Base-by-base conservation (phyloP, 2,329 filamentous ascomycete species). In the Neonectria magnoliae region DNA sequence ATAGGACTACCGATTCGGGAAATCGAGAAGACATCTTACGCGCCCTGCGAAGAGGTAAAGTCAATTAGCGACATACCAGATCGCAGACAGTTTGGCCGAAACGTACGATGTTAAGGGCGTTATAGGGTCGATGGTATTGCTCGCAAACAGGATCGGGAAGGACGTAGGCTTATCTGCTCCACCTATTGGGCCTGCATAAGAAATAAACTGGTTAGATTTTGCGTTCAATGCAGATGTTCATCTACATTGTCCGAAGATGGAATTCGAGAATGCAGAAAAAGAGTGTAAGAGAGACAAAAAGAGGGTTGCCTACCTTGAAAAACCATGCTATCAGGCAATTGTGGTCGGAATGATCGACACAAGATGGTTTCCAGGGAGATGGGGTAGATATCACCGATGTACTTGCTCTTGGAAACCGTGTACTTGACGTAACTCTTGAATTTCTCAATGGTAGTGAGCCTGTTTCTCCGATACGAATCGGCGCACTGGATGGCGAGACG, bases 51-150 rank as follows among this genome's bases (percentile, higher is more conserved):
- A 61, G 33, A 59, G 16, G 31, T 38, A 51, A 67, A 52, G 41
- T 63, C 11, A 62, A 51, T 69, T 60, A 68, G 53, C 36, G 53
- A 48, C 9, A 57, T 56, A 41, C 29, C 11, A 47, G 29, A 62
- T 58, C 9, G 22, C 4, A 64, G 25, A 47, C 1, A 45, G 14
- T 22, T 62, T 57, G 38, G 20, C 10, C 5, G 56, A 33, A 64
- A 76, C 73, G 0, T 76, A 77, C 76, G 70, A 77, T 59, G 13
- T 74, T 65, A 80, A 64, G 11, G 79, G 78, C 7, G 79, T 77
- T n/a, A 81, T 67, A 13, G 78, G 77, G 60, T 81, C 80, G 38
- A 75, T 67, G 4, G 76, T 80, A 31, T 80, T 82, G 53, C 78
- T 78, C 31, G 79, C 47, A 62, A 81, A 80, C 7, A 82, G 70